Evolutionary conservation across 352 stramenopile genomes (phyloP).

Genomic region (Paralagenidium karlingii): DNA sequence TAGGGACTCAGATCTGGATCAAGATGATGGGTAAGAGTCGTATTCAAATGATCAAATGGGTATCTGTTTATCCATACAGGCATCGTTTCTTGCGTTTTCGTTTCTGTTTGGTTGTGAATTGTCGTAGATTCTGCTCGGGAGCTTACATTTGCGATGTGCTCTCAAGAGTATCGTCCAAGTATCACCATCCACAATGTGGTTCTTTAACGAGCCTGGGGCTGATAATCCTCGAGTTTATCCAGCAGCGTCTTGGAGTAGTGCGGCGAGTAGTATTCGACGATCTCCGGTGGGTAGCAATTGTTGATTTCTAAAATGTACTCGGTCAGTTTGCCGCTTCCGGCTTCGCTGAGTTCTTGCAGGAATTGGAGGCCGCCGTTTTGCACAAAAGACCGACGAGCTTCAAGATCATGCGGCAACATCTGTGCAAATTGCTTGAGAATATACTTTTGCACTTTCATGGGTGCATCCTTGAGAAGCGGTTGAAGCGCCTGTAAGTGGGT

Average conservation of each 20-base stretch:
- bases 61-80: too few relatives aligned
- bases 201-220: slow-evolving; percentile 72
- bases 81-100: too few relatives aligned
- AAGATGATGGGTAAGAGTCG: too few relatives aligned
- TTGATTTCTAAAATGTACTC: slow-evolving; percentile 95
- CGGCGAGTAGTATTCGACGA: slow-evolving; percentile 94
- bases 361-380: slow-evolving; percentile 89
- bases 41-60: too few relatives aligned
- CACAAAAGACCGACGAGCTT: slow-evolving; percentile 87
- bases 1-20: too few relatives aligned
- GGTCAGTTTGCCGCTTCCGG: slow-evolving; percentile 85
- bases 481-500: slow-evolving; percentile 90
- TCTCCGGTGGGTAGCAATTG: slow-evolving; percentile 92
- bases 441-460: slow-evolving; percentile 94
- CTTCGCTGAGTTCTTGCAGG: slow-evolving; percentile 87
- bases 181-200: too few relatives aligned
- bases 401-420: slow-evolving; percentile 89
- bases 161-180: too few relatives aligned
- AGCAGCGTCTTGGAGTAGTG: slow-evolving; percentile 94
- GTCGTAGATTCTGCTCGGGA: too few relatives aligned
- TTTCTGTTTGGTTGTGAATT: too few relatives aligned
- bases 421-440: slow-evolving; percentile 93
- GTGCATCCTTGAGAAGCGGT: slow-evolving; percentile 84
- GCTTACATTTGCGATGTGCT: too few relatives aligned
- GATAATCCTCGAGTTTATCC: slow-evolving; percentile 92